Conservation (phyloP, 306 rosid genomes). For the Acmispon strigosus region DNA sequence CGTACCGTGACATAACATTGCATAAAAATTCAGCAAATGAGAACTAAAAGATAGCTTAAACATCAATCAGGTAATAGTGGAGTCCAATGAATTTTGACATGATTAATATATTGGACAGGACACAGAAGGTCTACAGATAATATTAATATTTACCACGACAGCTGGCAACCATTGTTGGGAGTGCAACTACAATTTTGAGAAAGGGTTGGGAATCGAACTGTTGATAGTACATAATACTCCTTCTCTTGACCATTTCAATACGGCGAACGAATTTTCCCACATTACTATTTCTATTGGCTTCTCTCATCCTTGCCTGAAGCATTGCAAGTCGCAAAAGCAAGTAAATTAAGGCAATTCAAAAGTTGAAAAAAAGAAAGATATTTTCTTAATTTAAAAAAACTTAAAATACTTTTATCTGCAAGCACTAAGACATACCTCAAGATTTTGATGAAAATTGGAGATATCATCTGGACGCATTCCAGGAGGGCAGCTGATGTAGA, state of each 20-base stretch:
- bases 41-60: background rate
- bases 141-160: slow-evolving; percentile 69
- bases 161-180: slow-evolving; percentile 95
- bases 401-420: background rate
- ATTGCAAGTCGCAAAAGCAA: slow-evolving; percentile 14
- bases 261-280: slow-evolving; percentile 61
- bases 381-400: background rate
- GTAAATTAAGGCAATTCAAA: background rate
- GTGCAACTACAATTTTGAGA: slow-evolving; percentile 86
- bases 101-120: background rate
- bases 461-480: slow-evolving; percentile 96
- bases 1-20: background rate
- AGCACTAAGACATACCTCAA: slow-evolving; percentile 56
- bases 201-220: slow-evolving; percentile 65
- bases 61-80: background rate
- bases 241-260: slow-evolving; percentile 75
- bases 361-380: background rate
- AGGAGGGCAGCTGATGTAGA: slow-evolving; percentile 76
- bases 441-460: slow-evolving; percentile 57
- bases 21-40: slow-evolving; percentile 11
- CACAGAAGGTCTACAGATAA: background rate
- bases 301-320: slow-evolving; percentile 77
- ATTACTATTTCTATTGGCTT: slow-evolving; percentile 70
- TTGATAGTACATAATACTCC: slow-evolving; percentile 91
- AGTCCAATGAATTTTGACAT: background rate